Percentiles rank a stretch among this genome's conserved stretches.
Conservation (phyloP, 352 stramenopile genomes). For the Globisporangium cederbergense region DNA sequence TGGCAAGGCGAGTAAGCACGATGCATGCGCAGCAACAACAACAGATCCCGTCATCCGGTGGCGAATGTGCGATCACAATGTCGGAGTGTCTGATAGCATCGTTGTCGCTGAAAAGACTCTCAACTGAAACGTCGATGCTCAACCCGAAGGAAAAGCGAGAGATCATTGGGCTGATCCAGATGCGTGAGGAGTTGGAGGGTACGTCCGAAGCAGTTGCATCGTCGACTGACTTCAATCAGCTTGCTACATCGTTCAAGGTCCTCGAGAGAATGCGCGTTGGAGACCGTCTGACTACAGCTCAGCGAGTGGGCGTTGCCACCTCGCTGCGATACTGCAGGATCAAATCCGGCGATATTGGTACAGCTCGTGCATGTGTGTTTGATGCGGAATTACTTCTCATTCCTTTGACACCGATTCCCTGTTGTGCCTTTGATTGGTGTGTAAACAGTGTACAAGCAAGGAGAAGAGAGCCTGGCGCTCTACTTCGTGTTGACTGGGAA, state of each 20-base stretch:
- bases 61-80: constrained; percentile 30
- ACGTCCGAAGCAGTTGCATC: neutral
- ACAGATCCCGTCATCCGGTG: neutral
- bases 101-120: constrained; percentile 6
- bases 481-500: constrained; percentile 33
- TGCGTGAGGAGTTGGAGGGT: constrained; percentile 14
- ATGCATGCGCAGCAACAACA: neutral
- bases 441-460: constrained; percentile 29
- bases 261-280: constrained; percentile 29
- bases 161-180: constrained; percentile 23
- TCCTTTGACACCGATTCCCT: neutral
- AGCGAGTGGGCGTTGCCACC: constrained; percentile 22
- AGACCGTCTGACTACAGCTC: constrained; percentile 17
- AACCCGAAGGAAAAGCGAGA: constrained; percentile 18
- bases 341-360: constrained; percentile 21
- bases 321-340: constrained; percentile 24
- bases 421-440: neutral
- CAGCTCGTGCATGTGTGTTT: neutral
- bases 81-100: constrained; percentile 35
- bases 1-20: constrained; percentile 1
- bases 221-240: constrained; percentile 11
- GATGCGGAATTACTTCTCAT: neutral
- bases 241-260: constrained; percentile 25
- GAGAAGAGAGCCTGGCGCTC: constrained; percentile 22
- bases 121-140: neutral